phyloP scores from a whole-genome alignment of 2,329 filamentous ascomycete species.

The Cercospora sojina region DNA sequence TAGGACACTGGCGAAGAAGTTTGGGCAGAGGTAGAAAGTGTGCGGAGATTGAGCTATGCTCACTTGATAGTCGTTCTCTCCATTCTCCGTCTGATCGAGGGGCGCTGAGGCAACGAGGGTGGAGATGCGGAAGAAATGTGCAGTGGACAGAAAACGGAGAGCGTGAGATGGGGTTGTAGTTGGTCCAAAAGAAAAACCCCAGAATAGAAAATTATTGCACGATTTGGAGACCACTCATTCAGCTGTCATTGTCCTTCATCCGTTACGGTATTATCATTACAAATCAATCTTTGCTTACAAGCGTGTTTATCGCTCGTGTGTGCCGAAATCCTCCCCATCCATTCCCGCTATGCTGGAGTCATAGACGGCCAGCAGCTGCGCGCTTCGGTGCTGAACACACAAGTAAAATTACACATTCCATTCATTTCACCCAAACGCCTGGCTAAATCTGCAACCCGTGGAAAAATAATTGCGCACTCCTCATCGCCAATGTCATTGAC shows the following conservation, averaged over 20 bases:
- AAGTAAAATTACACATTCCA: neutral
- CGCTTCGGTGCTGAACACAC: neutral
- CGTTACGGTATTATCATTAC: neutral
- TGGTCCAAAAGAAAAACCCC: neutral
- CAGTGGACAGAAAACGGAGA: neutral
- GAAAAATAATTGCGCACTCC: neutral
- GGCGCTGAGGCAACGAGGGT: neutral
- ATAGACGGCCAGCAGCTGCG: neutral
- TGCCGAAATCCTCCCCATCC: neutral
- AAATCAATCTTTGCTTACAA: neutral
- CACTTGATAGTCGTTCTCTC: neutral
- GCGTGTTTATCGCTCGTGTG: neutral
- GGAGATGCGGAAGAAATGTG: neutral
- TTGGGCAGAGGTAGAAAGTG: slow-evolving; percentile 13
- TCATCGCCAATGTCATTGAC: neutral
- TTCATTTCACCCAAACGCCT: neutral
- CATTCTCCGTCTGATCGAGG: neutral
- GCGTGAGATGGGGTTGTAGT: neutral
- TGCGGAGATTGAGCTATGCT: neutral
- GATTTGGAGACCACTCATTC: neutral
- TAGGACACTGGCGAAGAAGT: slow-evolving; percentile 50
- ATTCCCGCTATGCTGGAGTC: neutral
- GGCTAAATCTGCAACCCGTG: neutral
- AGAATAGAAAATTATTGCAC: neutral
- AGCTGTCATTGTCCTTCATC: neutral